Base-by-base conservation (phyloP, 78 protist genomes). In the Dictyostelium citrinum region DNA sequence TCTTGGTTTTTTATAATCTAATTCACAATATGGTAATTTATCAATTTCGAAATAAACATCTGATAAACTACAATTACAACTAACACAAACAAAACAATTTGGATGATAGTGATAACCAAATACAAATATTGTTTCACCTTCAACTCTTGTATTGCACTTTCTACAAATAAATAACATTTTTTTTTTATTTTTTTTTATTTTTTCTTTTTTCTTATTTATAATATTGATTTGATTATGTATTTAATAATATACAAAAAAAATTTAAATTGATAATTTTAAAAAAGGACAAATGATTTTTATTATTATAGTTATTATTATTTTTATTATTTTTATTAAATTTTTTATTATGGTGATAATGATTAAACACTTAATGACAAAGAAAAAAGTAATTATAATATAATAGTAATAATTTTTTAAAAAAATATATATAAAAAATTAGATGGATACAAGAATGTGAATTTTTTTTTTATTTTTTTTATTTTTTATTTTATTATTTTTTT, bases 1-100 rank as follows among this genome's bases (percentile, higher is more conserved):
- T 84, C 91, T 72, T 46, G 91, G 91, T 58, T 58, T 84, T 75
- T 84, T 75, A 29, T 58, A 84, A 84, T 84, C 91, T 49, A 84
- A 58, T 74, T 84, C 83, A 60, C 91, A 84, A 60, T 84, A 84
- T 51, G 91, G 91, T 22, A 84, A 33, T 75, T 78, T 46, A 24
- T 84, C 55, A n/a, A 84, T 84, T 84, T 84, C 91, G 60, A 58
- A 84, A 75, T 84, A 84, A 5, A 55, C 61, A 75, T 72, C 83
- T 16, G 41, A 12, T 39, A 84, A 84, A 37, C 49, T 81, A 51
- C 39, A 72, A 14, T 39, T 45, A 31, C 91, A 84, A 60, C 77
- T 81, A 58, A 84, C 77, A 10, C 82, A 84, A 39, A 72, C 82
- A 75, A 84, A 84, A 39, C 91, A 84, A 24, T 9, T 33, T 46